Base-by-base conservation (phyloP, 2,329 filamentous ascomycete species). In the Talaromyces sp. region DNA sequence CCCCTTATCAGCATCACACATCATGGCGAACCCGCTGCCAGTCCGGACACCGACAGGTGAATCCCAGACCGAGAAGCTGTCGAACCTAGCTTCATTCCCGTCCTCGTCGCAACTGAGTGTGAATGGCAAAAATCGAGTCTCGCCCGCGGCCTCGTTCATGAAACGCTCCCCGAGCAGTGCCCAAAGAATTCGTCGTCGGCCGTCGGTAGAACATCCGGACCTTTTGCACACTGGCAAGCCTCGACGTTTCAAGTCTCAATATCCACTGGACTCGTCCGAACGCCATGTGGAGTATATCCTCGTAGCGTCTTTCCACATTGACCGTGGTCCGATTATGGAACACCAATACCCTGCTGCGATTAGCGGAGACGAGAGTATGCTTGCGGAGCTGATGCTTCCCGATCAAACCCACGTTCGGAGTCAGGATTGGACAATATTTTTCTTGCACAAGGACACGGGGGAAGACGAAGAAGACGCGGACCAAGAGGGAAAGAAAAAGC, bases 341-440 rank as follows among this genome's bases (percentile, higher is more conserved):
- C 92, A 99, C 73, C 94, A 99, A 72, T 99, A 93, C 72, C 94
- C 94, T 0, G 88, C 91, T 48, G 88, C 93, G 56, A 97, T 99
- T 64, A 97, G 92, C 56, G 93, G 94, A 32, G 93, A 99, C 72
- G 94, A 99, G 78, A 89, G 96, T 70, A 97, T 97, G 92, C 78
- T 99, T 70, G 94, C 94, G 7, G 94, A 99, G 79, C 85, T 99
- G 70, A 99, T 99, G 94, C 80, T 99, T 73, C 94, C 94, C 0
- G 94, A 99, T 75, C 93, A 97, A 76, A 92, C 93, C 24, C 94
- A 99, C 77, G 87, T 94, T 63, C 86, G 94, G 43, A 93, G 90
- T 70, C 92, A 97, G 76, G 94, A 99, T 74, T 99, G 94, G 94
- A 99, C 94, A 48, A 96, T 97, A 59, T 99, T 99, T 79, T 99